A percentile compares a stretch with the other conserved stretches of the same genome.
phyloP scores from a whole-genome alignment of 768 basidiomycete species.

The Pleurotus citrinopileatus region DNA sequence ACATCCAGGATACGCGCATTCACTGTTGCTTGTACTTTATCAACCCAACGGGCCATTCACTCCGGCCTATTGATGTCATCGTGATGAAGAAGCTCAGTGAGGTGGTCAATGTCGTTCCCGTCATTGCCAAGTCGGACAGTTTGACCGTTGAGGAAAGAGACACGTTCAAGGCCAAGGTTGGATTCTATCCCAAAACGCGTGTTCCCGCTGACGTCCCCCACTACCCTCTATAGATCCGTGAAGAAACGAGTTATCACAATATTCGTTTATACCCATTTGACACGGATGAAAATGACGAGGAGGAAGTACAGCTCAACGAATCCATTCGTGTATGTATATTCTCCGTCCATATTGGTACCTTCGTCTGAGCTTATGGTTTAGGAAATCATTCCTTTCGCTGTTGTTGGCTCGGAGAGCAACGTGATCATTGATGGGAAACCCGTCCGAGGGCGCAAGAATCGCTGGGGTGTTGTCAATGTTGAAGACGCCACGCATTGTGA shows the following conservation, averaged over 20 bases:
- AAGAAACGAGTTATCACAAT: slow-evolving; percentile 86
- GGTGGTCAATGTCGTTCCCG: slow-evolving; percentile 99
- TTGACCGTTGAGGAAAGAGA: slow-evolving; percentile 92
- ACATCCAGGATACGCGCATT: slow-evolving; percentile 97
- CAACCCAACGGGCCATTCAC: slow-evolving; percentile 96
- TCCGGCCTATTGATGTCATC: slow-evolving; percentile 95
- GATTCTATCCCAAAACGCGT: no score
- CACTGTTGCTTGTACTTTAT: slow-evolving; percentile 99
- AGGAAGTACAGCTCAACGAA: slow-evolving; percentile 89
- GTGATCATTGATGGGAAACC: slow-evolving; percentile 96
- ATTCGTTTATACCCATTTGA: slow-evolving; percentile 97
- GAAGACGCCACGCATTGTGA: slow-evolving; percentile 98
- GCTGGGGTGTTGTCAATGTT: slow-evolving; percentile 98
- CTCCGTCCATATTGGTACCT: neutral
- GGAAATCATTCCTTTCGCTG: slow-evolving; percentile 94
- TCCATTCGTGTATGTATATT: slow-evolving; percentile 70
- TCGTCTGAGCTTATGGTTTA: slow-evolving; percentile 26
- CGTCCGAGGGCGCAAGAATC: slow-evolving; percentile 94
- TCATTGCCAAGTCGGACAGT: slow-evolving; percentile 96
- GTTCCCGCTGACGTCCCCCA: no score
- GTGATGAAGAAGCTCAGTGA: slow-evolving; percentile 99
- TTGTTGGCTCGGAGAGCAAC: slow-evolving; percentile 95
- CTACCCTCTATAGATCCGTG: slow-evolving; percentile 78
- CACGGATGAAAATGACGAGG: slow-evolving; percentile 91
- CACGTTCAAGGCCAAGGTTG: slow-evolving; percentile 92